Percentiles rank a stretch among this genome's conserved stretches.
These are phyloP conservation scores for Exutisphaerella laricina DNA, from an alignment of 2,329 filamentous ascomycete genomes.

Conservation along the genomic window DNA sequence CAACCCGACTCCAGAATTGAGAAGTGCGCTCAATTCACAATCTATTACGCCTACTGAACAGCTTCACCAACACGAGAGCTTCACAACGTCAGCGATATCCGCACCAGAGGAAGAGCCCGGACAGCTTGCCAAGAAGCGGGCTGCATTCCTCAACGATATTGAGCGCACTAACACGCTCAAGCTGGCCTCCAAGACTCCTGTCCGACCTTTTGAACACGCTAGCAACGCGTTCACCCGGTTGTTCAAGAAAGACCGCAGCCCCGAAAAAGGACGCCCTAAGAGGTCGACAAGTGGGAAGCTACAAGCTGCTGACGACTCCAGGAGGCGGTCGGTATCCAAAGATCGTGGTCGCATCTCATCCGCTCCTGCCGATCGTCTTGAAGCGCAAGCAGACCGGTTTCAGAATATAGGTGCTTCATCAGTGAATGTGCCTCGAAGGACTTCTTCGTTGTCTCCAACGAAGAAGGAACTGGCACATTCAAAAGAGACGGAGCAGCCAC, in stretches of 20 bases:
- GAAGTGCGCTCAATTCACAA: too few relatives aligned
- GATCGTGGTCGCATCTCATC: constrained; percentile 11
- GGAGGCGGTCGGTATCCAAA: constrained; percentile 4
- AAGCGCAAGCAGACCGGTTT: constrained; percentile 6
- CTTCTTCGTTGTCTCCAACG: not conserved
- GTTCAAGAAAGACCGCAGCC: constrained; percentile 29
- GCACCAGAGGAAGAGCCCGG: constrained; percentile 6
- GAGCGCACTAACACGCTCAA: constrained; percentile 27
- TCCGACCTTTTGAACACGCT: constrained; percentile 36
- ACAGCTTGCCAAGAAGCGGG: constrained; percentile 25
- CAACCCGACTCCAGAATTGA: not conserved
- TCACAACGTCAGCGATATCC: not conserved
- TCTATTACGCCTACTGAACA: not conserved
- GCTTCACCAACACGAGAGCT: not conserved
- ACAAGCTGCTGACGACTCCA: not conserved
- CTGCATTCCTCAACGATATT: constrained; percentile 28
- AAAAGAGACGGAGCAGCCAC: not conserved
- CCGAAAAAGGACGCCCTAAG: constrained; percentile 20
- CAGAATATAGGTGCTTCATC: constrained; percentile 7
- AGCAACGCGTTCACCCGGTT: constrained; percentile 36
- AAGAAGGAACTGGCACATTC: not conserved
- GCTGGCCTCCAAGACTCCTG: constrained; percentile 28
- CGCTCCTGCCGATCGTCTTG: constrained; percentile 8
- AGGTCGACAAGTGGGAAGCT: constrained; percentile 10
- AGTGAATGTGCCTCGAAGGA: not conserved